Base-by-base conservation (phyloP, 768 basidiomycete genomes). In the Tricholoma hemisulphureum region DNA sequence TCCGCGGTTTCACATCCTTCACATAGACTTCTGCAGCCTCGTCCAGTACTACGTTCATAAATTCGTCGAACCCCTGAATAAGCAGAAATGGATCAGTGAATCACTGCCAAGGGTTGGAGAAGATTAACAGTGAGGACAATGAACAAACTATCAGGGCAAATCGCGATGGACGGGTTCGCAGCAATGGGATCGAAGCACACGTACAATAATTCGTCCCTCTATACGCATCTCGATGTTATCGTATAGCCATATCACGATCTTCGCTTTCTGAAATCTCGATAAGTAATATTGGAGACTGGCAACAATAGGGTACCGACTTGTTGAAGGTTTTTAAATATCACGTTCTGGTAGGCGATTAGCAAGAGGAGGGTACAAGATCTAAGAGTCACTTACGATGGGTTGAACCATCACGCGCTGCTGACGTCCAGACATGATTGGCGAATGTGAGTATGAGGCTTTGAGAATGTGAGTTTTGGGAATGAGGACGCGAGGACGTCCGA, bases 351-450 rank as follows among this genome's bases (percentile, higher is more conserved):
- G 8, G 23, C 8, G 16, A 28, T 49, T 28, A 55, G 35, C 21
- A 41, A 32, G 49, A 60, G 60, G 61, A 53, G 50, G 18, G 26
- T 45, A 58, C 63, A 34, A n/a, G 23, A 53, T 45, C 31, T 49
- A 34, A 37, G 4, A 20, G n/a, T 50, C 2, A 79, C 92, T 67
- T 74, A 96, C 95, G 87, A 97, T 97, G 86, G 95, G 95, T 77
- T 98, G 96, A 60, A 98, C 96, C 93, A 98, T 94, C 82, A 98
- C 95, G 71, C 94, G 91, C 71, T 94, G 90, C 71, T 93, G 92
- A 68, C 94, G 89, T 67, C 85, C 86, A 31, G 91, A 93, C 95
- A 98, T 98, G 72, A 68, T 86, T 67, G 55, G 50, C 51, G 29
- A 56, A 58, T 56, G 56, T 57, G 24, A 31, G 29, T n/a, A n/a